Evolutionary conservation across 495 filamentous ascomycete genomes (phyloP), one percentile per base, ranked within the genome.

Genomic region (Penicillium canescens): DNA sequence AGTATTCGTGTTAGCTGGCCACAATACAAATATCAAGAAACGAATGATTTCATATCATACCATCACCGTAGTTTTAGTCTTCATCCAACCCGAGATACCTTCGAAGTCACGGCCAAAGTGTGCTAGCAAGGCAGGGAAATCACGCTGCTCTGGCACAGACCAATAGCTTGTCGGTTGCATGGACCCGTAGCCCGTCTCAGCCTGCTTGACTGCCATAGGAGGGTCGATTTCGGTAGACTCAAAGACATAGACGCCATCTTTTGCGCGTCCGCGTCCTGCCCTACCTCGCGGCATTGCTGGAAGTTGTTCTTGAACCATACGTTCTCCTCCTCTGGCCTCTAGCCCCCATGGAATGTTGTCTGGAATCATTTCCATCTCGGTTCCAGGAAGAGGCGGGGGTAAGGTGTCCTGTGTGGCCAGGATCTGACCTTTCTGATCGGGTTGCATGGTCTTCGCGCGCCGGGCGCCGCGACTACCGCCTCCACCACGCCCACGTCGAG

Each of bases 1-100:
- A 52, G 3, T 8, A 49, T 54, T 36, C 31, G 59, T 56, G 52
- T 78, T 73, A 78, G 69, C 38, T n/a, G 16, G 18, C 23, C 9
- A 42, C 21, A 26, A 36, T 8, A 46, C 43, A 3, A 12, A 42
- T 12, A 12, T 13, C 16, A 3, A 42, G 4, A 3, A 24, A 23
- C 28, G 28, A 13, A 24, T 9, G 1, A 26, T 20, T n/a, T 10
- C 16, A 34, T 21, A 24, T 45, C 80, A 63, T 81, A 95, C 95
- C 94, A 98, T 98, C 12, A 90, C 88, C 9, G 87, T 84, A 6
- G 94, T 96, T 71, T 98, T 98, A 0, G 92, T 88, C 54, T 87
- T 87, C 89, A 98, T 94, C 39, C 88, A 83, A 36, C 79, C 77
- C 12, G 94, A 91, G 66, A 98, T 96, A 6, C 82, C 81, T 49